phyloP scores from a whole-genome alignment of 805 yeast genomes.

The Candida mattraensis region DNA sequence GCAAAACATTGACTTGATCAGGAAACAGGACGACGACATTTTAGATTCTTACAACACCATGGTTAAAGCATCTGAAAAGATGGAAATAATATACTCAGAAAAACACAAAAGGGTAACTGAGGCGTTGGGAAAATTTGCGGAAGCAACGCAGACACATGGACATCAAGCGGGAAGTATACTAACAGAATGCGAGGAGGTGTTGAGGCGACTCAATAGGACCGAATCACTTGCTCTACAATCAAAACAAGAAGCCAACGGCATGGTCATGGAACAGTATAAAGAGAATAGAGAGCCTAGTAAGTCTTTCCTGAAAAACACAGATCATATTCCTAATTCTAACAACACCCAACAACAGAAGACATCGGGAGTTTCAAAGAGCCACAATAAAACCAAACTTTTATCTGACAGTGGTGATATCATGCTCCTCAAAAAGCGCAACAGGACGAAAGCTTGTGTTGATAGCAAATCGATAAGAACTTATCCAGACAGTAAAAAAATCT shows the following conservation, averaged over 20 bases:
- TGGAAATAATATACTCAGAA: conserved; percentile 49
- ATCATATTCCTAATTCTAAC: too few relatives aligned
- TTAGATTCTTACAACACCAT: conserved; percentile 49
- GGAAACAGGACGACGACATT: conserved; percentile 48
- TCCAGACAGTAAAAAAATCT: background rate
- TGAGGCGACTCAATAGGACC: conserved; percentile 34
- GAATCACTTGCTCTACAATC: conserved; percentile 24
- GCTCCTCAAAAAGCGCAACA: background rate
- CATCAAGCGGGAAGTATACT: conserved; percentile 45
- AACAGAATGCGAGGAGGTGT: conserved; percentile 45
- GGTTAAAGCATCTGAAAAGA: conserved; percentile 44
- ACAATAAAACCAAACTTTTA: too few relatives aligned
- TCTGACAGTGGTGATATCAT: too few relatives aligned
- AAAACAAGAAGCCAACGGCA: conserved; percentile 1
- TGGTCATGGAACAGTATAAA: conserved; percentile 2
- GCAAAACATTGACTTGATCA: conserved; percentile 38
- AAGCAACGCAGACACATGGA: conserved; percentile 48
- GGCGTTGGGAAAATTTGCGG: conserved; percentile 43
- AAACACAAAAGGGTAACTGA: conserved; percentile 46
- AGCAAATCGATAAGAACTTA: background rate
- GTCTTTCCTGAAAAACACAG: background rate
- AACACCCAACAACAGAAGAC: background rate
- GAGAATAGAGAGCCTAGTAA: conserved; percentile 9
- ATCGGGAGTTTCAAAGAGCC: too few relatives aligned
- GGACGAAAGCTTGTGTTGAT: background rate